phyloP scores from a whole-genome alignment of 495 filamentous ascomycete species.

The Neurospora sp. region DNA sequence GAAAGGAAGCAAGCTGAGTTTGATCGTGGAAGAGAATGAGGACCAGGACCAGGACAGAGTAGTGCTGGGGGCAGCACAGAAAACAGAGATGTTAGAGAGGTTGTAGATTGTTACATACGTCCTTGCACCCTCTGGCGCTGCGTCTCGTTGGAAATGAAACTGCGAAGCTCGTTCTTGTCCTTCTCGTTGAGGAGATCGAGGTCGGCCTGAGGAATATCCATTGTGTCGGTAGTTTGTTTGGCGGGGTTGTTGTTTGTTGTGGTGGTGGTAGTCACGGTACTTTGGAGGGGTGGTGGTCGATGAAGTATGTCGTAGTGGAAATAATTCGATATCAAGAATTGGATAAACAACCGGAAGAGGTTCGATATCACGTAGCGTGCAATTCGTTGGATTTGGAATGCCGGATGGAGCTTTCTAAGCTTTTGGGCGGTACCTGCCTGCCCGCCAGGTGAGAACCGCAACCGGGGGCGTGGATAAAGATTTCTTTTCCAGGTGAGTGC shows the following conservation, averaged over 20 bases:
- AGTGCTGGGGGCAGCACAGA: too few relatives aligned
- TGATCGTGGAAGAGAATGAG: too few relatives aligned
- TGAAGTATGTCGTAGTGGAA: not conserved
- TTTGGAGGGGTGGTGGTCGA: not conserved
- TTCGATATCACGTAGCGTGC: not conserved
- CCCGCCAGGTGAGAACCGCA: not conserved
- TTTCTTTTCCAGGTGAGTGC: conserved; percentile 3
- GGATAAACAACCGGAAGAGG: not conserved
- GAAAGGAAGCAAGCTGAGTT: too few relatives aligned
- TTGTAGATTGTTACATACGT: conserved; percentile 39
- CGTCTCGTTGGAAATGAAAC: conserved; percentile 66
- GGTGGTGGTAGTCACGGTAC: not conserved
- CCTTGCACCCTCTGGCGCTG: conserved; percentile 73
- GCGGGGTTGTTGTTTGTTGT: not conserved
- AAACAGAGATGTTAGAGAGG: too few relatives aligned
- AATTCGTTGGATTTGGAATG: not conserved
- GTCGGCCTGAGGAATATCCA: conserved; percentile 42
- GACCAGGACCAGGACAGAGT: too few relatives aligned
- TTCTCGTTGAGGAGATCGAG: conserved; percentile 63
- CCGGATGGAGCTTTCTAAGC: not conserved
- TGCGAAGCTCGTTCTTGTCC: conserved; percentile 80
- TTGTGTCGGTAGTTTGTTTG: conserved; percentile 2
- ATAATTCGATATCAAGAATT: not conserved
- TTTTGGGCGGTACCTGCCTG: conserved; percentile 1
- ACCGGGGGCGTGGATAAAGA: not conserved